Base-by-base conservation (phyloP, 805 yeast genomes). In the Cyberlindnera samutprakarnensis region DNA sequence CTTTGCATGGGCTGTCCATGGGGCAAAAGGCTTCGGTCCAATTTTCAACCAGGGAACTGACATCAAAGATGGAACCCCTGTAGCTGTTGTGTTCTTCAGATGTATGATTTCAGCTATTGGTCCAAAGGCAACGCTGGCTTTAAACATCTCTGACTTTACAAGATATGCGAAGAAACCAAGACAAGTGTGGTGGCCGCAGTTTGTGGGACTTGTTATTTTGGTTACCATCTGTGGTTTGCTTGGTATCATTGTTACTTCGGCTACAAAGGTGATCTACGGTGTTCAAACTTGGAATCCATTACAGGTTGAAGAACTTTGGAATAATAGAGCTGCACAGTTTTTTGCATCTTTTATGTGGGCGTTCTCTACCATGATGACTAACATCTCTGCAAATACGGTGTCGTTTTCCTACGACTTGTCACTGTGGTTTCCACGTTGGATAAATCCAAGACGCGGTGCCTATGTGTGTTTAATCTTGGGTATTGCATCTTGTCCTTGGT, bases 401-500 rank as follows among this genome's bases (percentile, higher is more conserved):
- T 64, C 77, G 3, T 71, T 72, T 36, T 75, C 75, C 30, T 73
- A 75, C 14, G 83, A 75, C 46, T 59, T 72, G 40, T 60, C 76
- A 7, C 66, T 75, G 1, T 53, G 75, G 46, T 62, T 72, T 36
- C 83, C 83, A 7, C 66, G 68, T 31, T 75, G 63, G 56, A 53
- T 76, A 44, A 75, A 68, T 54, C 72, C 74, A 33, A 62, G 74
- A 49, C 65, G 84, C 46, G 83, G 82, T 45, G 78, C 59, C 4
- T 47, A 79, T 49, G 56, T 85, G 28, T 79, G 88, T 59, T 85
- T 87, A 2, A 57, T 63, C 5, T 55, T 83, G 35, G 85, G 83
- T 2, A 62, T 75, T 38, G 69, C 73, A 33, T 75, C 80, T 40
- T 78, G 86, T 48, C 94, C 94, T 19, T 84, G 94, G 94, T 69